Evolutionary conservation across 164 flowering plant genomes (phyloP), one percentile per base, ranked within the genome.

Genomic region (Chimonanthus salicifolius): DNA sequence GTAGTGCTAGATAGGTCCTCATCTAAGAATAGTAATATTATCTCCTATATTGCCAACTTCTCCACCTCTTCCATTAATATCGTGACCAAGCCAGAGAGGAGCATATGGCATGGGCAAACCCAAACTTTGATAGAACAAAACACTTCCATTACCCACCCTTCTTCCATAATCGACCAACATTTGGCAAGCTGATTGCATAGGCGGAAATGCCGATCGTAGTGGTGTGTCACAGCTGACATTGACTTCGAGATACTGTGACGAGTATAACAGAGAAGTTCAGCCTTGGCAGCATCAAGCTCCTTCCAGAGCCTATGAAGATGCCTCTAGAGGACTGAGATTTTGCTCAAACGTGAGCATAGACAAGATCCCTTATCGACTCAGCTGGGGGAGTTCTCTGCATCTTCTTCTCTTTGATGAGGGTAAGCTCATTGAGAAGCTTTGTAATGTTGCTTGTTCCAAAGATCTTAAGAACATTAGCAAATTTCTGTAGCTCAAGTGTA

Each of bases 361-460:
- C 90, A 0, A 92, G 94, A 72, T 90, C 92, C 51, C 82, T 87
- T 68, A 88, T 74, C 58, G 92, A 92, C 77, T 90, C 92, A 13
- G 92, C 94, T 92, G 0, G 88, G 86, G 8, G 92, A 87, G 71
- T 85, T 90, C 48, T 85, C 94, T 2, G 90, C 90, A 71, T 20
- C 21, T 20, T 88, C 92, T 77, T 88, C 92, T 69, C 94, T 81
- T 74, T 88, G 94, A 49, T 85, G 86, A 0, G 87, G 86, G n/a
- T 85, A 45, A 90, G 81, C 70, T 88, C 90, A 58, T 84, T 81
- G 48, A 90, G 87, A 18, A 90, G 83, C 79, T 88, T 90, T 48
- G 87, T 82, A 3, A 62, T n/a, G n/a, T 90, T 90, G 86, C 94
- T 90, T 15, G 92, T 92, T 0, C 94, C 94, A 66, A 90, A 90